Conservation (phyloP, 306 rosid species). For the Carpinus fangiana region DNA sequence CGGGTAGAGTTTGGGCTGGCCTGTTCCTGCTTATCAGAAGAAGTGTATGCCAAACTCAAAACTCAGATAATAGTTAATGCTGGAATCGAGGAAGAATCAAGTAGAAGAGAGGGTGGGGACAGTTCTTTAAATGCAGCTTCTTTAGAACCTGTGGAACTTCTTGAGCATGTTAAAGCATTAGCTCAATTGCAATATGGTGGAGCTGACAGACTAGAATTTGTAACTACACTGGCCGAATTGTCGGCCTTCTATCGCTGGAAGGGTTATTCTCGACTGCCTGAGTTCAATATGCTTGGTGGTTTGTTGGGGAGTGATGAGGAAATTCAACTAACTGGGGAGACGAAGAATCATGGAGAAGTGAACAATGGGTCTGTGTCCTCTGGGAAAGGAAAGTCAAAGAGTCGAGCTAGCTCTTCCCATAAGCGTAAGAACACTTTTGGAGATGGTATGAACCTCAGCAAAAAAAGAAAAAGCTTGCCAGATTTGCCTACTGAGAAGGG, state of each 20-base stretch:
- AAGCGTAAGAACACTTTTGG: conserved; percentile 34
- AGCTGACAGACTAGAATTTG: conserved; percentile 51
- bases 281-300: conserved; percentile 40
- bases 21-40: conserved; percentile 66
- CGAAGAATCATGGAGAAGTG: conserved; percentile 32
- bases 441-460: conserved; percentile 17
- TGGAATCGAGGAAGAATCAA: conserved; percentile 49
- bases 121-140: conserved; percentile 37
- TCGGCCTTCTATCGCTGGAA: conserved; percentile 56
- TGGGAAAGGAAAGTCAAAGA: conserved; percentile 24
- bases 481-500: conserved; percentile 46
- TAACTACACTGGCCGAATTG: conserved; percentile 48
- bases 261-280: conserved; percentile 63
- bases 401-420: conserved; percentile 16
- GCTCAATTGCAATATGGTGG: conserved; percentile 49
- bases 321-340: conserved; percentile 20
- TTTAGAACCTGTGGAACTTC: conserved; percentile 62
- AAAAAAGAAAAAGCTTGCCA: conserved; percentile 39
- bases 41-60: conserved; percentile 45
- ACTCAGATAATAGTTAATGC: conserved; percentile 53
- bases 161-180: conserved; percentile 47
- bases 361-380: neutral
- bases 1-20: conserved; percentile 70
- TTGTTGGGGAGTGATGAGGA: conserved; percentile 48
- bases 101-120: conserved; percentile 61